Evolutionary conservation across 768 basidiomycete genomes (phyloP), one percentile per base, ranked within the genome.

Genomic region (Tricholoma sp.): DNA sequence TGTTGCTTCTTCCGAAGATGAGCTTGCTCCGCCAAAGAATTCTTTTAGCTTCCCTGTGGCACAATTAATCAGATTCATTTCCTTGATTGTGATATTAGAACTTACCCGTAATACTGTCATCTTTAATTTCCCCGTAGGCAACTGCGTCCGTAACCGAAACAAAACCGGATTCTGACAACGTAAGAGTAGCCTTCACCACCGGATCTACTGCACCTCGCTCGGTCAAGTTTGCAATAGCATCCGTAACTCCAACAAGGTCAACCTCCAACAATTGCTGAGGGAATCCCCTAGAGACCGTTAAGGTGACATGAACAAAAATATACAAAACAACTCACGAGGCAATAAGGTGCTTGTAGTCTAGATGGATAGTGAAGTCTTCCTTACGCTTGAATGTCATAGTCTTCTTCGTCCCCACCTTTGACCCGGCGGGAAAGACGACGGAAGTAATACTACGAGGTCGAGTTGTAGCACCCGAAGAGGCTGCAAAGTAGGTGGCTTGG

Each of bases 161-260:
- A 64, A 98, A 88, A 6, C 94, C 94, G 50, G 91, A 91, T 52
- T 94, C 91, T 37, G 91, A 91, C 39, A 98, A 76, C 28, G 82
- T 74, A 51, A 98, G 72, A 0, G 90, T 92, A 15, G 92, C 86
- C 69, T 94, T 94, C 64, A 98, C 79, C 12, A 94, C 83, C 2
- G 94, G 90, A 63, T 94, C 91, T 24, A 81, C 69, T 10, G 85
- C 89, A 8, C 90, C 91, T 1, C 83, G 81, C 48, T 89, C 88
- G 12, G 94, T 95, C 50, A 98, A 78, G 68, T 95, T 97, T 32
- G 73, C 80, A 18, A 94, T 71, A 2, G 92, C 93, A 59, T 89
- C 85, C 2, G 79, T 72, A 49, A 98, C 82, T 33, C 89, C 91
- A 28, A 67, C 70, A 56, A 98, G 77, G 15, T 88, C 80, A 18